phyloP scores from a whole-genome alignment of 768 basidiomycete species.

The Auricularia sp. region DNA sequence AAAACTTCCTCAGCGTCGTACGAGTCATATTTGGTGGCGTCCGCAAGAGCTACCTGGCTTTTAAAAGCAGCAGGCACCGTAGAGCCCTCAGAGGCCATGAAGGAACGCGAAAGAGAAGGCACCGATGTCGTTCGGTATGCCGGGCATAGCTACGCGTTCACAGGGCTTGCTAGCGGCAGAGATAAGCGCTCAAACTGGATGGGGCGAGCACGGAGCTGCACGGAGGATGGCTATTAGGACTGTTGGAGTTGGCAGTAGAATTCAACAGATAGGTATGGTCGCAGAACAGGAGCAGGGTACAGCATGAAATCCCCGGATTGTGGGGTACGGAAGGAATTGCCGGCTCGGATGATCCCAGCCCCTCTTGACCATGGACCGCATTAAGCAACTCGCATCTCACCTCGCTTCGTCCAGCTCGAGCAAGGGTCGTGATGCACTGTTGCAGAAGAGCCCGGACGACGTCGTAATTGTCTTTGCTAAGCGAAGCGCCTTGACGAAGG shows the following conservation, averaged over 20 bases:
- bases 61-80: background rate
- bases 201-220: too few relatives aligned
- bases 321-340: too few relatives aligned
- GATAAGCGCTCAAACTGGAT: too few relatives aligned
- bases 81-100: background rate
- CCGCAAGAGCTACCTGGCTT: background rate
- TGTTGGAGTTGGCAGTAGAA: too few relatives aligned
- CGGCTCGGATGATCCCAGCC: too few relatives aligned
- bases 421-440: slow-evolving; percentile 39
- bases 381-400: slow-evolving; percentile 58
- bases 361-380: slow-evolving; percentile 42
- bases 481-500: slow-evolving; percentile 65
- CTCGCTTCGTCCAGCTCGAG: slow-evolving; percentile 31
- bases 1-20: background rate
- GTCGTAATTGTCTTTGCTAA: slow-evolving; percentile 77
- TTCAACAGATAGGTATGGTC: too few relatives aligned
- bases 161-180: too few relatives aligned
- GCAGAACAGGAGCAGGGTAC: too few relatives aligned
- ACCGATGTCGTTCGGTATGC: background rate
- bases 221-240: too few relatives aligned
- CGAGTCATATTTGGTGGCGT: background rate
- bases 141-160: too few relatives aligned
- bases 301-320: too few relatives aligned
- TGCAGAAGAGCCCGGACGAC: slow-evolving; percentile 45
- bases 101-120: background rate